A percentile compares a stretch with the other conserved stretches of the same genome.
phyloP scores from a whole-genome alignment of 169 alveolate genomes.

The Eimeria zaria region DNA sequence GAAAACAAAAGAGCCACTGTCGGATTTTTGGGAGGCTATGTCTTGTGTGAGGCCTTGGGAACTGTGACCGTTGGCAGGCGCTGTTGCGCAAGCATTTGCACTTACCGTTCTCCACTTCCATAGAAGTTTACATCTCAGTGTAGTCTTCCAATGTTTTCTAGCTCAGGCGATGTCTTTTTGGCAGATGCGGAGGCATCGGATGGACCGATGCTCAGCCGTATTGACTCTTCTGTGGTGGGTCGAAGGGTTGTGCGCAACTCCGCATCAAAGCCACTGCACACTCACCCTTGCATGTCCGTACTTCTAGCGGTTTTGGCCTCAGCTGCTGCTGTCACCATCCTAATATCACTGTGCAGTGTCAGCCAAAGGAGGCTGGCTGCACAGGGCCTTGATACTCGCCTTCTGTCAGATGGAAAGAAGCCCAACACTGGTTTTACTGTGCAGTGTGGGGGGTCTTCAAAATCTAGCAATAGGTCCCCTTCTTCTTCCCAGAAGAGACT shows the following conservation, averaged over 20 bases:
- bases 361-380: not conserved
- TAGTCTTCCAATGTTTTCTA: not conserved
- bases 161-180: not conserved
- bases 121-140: not conserved
- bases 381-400: not conserved
- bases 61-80: not conserved
- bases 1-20: not conserved
- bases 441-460: not conserved
- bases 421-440: not conserved
- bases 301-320: not conserved
- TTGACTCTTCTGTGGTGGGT: not conserved
- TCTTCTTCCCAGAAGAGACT: not conserved
- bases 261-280: not conserved
- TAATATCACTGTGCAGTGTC: slow-evolving; percentile 4
- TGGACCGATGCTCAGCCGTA: not conserved
- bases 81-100: not conserved
- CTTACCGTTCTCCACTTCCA: not conserved
- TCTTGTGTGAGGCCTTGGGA: not conserved
- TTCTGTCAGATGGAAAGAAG: not conserved
- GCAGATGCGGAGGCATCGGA: not conserved
- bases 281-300: not conserved
- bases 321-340: not conserved
- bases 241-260: not conserved
- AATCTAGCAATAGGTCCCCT: not conserved
- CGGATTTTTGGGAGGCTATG: not conserved